Percentiles rank a stretch among this genome's conserved stretches.
Conservation (phyloP, 2,329 filamentous ascomycete species). For the Gremmenia infestans region DNA sequence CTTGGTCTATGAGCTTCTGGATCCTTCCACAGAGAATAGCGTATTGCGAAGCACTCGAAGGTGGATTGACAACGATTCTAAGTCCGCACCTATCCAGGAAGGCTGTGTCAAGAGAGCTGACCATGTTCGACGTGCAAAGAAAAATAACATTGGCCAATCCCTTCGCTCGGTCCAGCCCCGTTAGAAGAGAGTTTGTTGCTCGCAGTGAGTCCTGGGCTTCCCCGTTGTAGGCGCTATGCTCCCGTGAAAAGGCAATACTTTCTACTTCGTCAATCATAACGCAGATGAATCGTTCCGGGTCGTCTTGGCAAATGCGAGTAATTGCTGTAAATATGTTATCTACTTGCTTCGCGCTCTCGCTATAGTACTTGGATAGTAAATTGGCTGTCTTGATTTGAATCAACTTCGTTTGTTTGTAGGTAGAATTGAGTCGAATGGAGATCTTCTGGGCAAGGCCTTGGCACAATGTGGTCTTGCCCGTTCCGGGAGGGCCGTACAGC, state of each 20-base stretch:
- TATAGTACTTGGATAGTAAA: slow-evolving; percentile 43
- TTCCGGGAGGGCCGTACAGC: slow-evolving; percentile 86
- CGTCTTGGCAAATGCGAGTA: slow-evolving; percentile 20
- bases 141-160: slow-evolving; percentile 25
- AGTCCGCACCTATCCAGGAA: slow-evolving; percentile 29
- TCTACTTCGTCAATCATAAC: slow-evolving; percentile 33
- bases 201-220: slow-evolving; percentile 29
- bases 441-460: slow-evolving; percentile 77
- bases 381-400: slow-evolving; percentile 42
- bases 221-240: slow-evolving; percentile 17
- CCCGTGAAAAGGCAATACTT: slow-evolving; percentile 28
- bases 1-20: slow-evolving; percentile 18
- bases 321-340: slow-evolving; percentile 39
- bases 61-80: slow-evolving; percentile 19
- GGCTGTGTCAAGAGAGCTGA: slow-evolving; percentile 25
- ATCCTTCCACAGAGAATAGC: slow-evolving; percentile 25
- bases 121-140: slow-evolving; percentile 30
- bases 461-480: slow-evolving; percentile 90
- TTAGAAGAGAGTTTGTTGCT: slow-evolving; percentile 32
- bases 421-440: slow-evolving; percentile 38
- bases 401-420: slow-evolving; percentile 34
- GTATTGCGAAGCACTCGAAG: slow-evolving; percentile 23
- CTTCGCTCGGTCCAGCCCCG: slow-evolving; percentile 25
- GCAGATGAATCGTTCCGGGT: slow-evolving; percentile 23
- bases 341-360: slow-evolving; percentile 42